phyloP scores from a whole-genome alignment of 495 filamentous ascomycete species.

The Tuber aestivum region DNA sequence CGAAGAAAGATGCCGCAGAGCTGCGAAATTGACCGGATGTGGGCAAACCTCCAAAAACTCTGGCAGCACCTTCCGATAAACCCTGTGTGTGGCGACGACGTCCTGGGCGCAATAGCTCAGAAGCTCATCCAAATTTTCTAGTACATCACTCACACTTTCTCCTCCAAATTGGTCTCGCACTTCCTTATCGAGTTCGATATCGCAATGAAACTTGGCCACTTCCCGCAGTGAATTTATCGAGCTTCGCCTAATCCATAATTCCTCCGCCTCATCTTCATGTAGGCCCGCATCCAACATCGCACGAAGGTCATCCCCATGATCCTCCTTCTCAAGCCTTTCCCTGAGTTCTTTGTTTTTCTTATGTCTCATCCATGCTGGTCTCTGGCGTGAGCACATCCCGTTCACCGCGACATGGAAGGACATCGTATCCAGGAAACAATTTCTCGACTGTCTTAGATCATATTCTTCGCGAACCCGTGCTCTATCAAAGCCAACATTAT shows the following conservation, averaged over 20 bases:
- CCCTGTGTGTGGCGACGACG: conserved; percentile 82
- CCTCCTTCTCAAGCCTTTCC: conserved; percentile 70
- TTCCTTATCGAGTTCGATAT: conserved; percentile 84
- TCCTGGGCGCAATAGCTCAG: conserved; percentile 95
- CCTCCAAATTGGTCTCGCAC: conserved; percentile 82
- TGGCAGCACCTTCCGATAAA: conserved; percentile 87
- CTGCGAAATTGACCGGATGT: conserved; percentile 95
- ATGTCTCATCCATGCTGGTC: conserved; percentile 94
- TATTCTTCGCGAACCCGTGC: conserved; percentile 89
- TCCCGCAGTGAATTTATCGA: conserved; percentile 93
- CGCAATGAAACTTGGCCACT: conserved; percentile 93
- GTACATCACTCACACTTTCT: conserved; percentile 62
- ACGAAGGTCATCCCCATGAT: conserved; percentile 44
- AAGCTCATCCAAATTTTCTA: conserved; percentile 66
- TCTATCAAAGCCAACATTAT: conserved; percentile 94
- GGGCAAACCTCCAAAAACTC: conserved; percentile 82
- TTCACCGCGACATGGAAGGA: conserved; percentile 96
- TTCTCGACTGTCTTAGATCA: conserved; percentile 68
- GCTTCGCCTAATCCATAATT: conserved; percentile 89
- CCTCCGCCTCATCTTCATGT: conserved; percentile 76
- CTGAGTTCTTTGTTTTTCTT: conserved; percentile 79
- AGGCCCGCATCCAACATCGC: neutral
- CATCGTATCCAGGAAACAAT: conserved; percentile 95
- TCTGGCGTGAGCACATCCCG: conserved; percentile 95
- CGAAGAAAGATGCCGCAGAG: conserved; percentile 81